Percentiles rank a stretch among this genome's conserved stretches.
These are phyloP conservation scores for Meyerozyma smithsonii DNA, from an alignment of 1,139 yeast species.

Conservation along the genomic window DNA sequence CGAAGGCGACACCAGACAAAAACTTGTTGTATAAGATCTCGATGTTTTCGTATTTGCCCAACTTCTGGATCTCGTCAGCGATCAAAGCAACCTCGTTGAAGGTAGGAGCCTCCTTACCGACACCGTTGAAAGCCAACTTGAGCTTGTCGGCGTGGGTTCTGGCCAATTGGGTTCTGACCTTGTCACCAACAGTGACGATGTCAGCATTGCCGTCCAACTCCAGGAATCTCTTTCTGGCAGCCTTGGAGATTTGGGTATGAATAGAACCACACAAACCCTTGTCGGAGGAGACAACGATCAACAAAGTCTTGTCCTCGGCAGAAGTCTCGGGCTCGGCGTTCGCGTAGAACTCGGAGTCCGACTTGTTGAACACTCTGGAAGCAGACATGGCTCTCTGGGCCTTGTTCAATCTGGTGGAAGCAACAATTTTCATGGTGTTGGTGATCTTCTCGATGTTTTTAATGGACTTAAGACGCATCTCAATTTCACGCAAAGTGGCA, in stretches of 20 bases:
- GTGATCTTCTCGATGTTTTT: constrained; percentile 98
- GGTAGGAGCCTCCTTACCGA: constrained; percentile 96
- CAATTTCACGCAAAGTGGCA: constrained; percentile 98
- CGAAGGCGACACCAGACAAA: constrained; percentile 83
- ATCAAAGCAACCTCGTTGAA: constrained; percentile 86
- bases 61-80: constrained; percentile 73
- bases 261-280: constrained; percentile 99
- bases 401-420: constrained; percentile 92
- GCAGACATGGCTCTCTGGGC: constrained; percentile 95
- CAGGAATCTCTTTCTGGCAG: constrained; percentile 64
- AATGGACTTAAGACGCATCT: constrained; percentile 94
- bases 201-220: constrained; percentile 68
- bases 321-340: constrained; percentile 71
- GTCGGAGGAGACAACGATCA: constrained; percentile 90
- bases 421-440: constrained; percentile 99
- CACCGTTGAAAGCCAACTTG: constrained; percentile 77
- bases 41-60: constrained; percentile 68
- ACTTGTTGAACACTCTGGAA: constrained; percentile 79
- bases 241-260: constrained; percentile 90
- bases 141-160: constrained; percentile 74
- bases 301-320: constrained; percentile 57
- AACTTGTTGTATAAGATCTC: constrained; percentile 87
- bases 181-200: constrained; percentile 89
- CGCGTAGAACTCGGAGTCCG: constrained; percentile 74
- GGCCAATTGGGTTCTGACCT: constrained; percentile 79